Evolutionary conservation across 768 basidiomycete species (phyloP).

Genomic region (Xerocomellus intermedius): DNA sequence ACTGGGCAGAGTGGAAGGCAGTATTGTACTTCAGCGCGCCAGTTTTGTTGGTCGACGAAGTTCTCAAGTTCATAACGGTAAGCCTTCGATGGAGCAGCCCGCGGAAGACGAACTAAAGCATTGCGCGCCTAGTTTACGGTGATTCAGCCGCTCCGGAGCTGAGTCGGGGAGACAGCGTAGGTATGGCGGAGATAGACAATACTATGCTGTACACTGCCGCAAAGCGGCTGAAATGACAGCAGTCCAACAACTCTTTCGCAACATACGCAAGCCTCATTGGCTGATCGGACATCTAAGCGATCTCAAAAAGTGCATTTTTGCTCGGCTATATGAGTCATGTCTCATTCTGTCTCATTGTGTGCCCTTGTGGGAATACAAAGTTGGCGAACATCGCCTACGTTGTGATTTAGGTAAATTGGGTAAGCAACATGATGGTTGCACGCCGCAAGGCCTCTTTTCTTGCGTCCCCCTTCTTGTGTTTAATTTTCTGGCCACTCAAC

Average conservation of each 20-base stretch:
- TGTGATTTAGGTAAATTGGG: background rate
- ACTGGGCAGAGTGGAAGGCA: slow-evolving; percentile 94
- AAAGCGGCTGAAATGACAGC: no score
- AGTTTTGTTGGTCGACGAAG: slow-evolving; percentile 86
- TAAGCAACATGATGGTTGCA: slow-evolving; percentile 7
- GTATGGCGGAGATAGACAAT: background rate
- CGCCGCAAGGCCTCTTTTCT: background rate
- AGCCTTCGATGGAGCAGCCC: slow-evolving; percentile 22
- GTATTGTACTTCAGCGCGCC: slow-evolving; percentile 86
- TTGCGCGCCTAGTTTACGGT: slow-evolving; percentile 44
- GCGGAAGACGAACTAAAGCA: background rate
- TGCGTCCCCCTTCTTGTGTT: slow-evolving; percentile 1
- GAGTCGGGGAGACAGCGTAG: slow-evolving; percentile 24
- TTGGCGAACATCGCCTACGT: background rate
- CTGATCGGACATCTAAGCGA: no score
- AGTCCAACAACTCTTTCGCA: no score
- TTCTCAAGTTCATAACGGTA: slow-evolving; percentile 81
- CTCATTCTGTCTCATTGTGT: background rate
- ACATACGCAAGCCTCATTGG: no score
- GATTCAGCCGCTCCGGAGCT: slow-evolving; percentile 54
- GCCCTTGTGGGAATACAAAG: background rate
- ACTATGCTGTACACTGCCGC: no score
- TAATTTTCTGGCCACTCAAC: slow-evolving; percentile 1
- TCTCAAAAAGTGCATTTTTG: no score
- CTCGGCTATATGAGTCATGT: no score